Base-by-base conservation (phyloP, 208 protist genomes). In the Strigomonas oncopelti region DNA sequence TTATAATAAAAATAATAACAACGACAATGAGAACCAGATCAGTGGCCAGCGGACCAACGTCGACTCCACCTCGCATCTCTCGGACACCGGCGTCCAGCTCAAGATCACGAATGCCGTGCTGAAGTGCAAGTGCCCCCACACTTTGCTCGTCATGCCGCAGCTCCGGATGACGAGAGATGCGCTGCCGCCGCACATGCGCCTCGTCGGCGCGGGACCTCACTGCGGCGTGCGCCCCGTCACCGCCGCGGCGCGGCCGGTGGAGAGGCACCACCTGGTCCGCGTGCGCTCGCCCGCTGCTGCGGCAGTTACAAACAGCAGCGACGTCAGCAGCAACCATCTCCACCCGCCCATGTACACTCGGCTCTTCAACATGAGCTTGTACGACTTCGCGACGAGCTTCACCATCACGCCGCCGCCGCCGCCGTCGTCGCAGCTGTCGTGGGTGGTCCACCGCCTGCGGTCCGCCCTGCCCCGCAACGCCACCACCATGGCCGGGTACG, bases 121-220 rank as follows among this genome's bases (percentile, higher is more conserved):
- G 31, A 90, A 92, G 71, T 96, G 90, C 75, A 96, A 96, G 77
- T 96, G 90, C 63, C 90, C 90, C 18, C 90, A 92, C 76, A 93
- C 84, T 4, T 69, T 96, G 58, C 81, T 81, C 0, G 90, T 93
- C 28, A 88, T 88, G 83, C 90, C 90, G 34, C 67, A 88, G 3
- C 79, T 96, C 56, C 77, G 72, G 53, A 53, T 87, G 42, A 61
- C 65, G 25, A 72, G 63, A 11, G 90, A 96, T 61, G 52, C 53
- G 25, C 67, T 96, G 48, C 81, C 83, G 25, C 78, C 79, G 1
- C 66, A 3, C 7, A 53, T 95, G 7, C 36, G 52, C 31, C 78
- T 95, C 24, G 52, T 83, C 27, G 90, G 87, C 4, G 58, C 87
- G 36, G 90, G 90, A 5, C 53, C 87, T 0, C 87, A 87, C 72